Percentiles rank a stretch among this genome's conserved stretches.
Conservation (phyloP, 2,329 filamentous ascomycete species). For the Onygenales sp. region DNA sequence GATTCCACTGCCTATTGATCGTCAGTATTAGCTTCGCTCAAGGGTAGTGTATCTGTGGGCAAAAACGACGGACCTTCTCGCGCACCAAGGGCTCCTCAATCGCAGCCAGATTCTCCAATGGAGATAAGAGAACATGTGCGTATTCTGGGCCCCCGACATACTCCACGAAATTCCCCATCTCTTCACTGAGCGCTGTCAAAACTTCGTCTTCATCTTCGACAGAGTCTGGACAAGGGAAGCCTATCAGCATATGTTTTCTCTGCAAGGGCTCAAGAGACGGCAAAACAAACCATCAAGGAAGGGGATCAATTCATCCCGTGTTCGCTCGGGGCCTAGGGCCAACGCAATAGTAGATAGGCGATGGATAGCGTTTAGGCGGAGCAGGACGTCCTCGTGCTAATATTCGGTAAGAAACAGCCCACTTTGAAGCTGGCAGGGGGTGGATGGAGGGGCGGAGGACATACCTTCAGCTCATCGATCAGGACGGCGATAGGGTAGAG, state of each 20-base stretch:
- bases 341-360: conserved; percentile 96
- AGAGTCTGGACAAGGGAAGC: conserved; percentile 58
- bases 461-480: conserved; percentile 98
- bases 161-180: conserved; percentile 92
- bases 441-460: conserved; percentile 16
- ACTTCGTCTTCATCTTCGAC: conserved; percentile 99
- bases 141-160: conserved; percentile 92
- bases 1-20: conserved; percentile 79
- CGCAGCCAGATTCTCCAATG: conserved; percentile 92
- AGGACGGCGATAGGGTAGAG: conserved; percentile 99
- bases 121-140: conserved; percentile 92
- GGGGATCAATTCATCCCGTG: conserved; percentile 95
- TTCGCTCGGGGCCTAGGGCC: conserved; percentile 89
- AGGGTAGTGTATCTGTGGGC: not conserved
- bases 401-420: conserved; percentile 9
- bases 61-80: conserved; percentile 64
- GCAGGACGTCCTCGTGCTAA: conserved; percentile 95
- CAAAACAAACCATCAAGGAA: conserved; percentile 83
- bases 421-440: conserved; percentile 1
- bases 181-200: conserved; percentile 89
- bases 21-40: conserved; percentile 1
- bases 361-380: conserved; percentile 97
- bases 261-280: conserved; percentile 7
- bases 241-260: not conserved
- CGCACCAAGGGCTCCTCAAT: conserved; percentile 97